Base-by-base conservation (phyloP, 768 basidiomycete species). In the Lactarius deliciosus region DNA sequence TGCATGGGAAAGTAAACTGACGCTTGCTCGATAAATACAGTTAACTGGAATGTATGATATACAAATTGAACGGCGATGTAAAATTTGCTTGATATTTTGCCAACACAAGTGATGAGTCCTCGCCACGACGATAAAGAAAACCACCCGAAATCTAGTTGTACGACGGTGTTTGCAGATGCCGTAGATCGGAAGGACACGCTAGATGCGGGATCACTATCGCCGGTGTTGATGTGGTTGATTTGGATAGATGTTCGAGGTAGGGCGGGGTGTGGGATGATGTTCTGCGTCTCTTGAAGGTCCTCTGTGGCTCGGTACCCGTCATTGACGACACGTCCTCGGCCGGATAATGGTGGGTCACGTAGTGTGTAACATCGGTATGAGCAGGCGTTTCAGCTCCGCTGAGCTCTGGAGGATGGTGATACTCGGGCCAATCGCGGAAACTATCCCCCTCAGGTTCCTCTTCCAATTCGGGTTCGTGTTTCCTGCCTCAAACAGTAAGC, bases 171-270 rank as follows among this genome's bases (percentile, higher is more conserved):
- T 16, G 57, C 20, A 11, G 57, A 38, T 16, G 38, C 2, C 10
- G 41, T 45, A 18, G 63, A 15, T 60, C 20, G 32, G 28, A 41
- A 54, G 28, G 62, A 25, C 36, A 43, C 15, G 1, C 38, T 0
- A 68, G n/a, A 64, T 68, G 66, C 7, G 66, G 66, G 15, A 68
- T 68, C 5, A 68, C 53, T 53, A 68, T 68, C 7, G 66, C 66
- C 3, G 66, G 66, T 30, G 64, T 68, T 32, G 62, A 63, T 10
- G 54, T 32, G 11, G 41, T 4, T 11, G 58, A 32, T 22, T 68
- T 68, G 5, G 62, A 10, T 28, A 40, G n/a, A 43, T 45, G 28
- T 2, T 59, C 41, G 15, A 40, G 22, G 38, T 28, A 25, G 18
- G 58, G 50, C 16, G 50, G 25, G 5, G 54, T 3, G n/a, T 62